Conservation (phyloP, 495 filamentous ascomycete genomes). For the Tuber indicum region DNA sequence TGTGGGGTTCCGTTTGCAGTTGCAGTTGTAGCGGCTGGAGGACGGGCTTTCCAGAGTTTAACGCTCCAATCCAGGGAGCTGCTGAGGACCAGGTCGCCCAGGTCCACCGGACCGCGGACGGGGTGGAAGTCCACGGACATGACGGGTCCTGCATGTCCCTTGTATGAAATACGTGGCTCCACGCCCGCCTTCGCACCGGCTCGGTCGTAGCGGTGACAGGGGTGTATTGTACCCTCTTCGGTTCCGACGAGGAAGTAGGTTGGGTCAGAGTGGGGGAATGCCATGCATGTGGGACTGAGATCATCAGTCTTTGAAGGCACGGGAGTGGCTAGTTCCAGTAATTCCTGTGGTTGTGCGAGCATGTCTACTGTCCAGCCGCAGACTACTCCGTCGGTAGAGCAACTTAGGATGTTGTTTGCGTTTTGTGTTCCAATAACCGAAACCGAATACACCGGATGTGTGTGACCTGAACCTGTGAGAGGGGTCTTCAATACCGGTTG, state of each 20-base stretch:
- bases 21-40: constrained; percentile 60
- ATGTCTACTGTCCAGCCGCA: constrained; percentile 97
- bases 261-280: constrained; percentile 89
- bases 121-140: constrained; percentile 97
- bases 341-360: constrained; percentile 90
- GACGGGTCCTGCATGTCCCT: constrained; percentile 83
- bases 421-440: constrained; percentile 97
- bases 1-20: constrained; percentile 47
- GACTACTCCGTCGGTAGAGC: constrained; percentile 91
- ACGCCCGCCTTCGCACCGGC: constrained; percentile 94
- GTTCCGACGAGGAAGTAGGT: constrained; percentile 96
- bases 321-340: constrained; percentile 76
- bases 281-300: constrained; percentile 90
- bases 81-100: constrained; percentile 88
- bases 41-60: constrained; percentile 88
- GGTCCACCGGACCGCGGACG: constrained; percentile 77
- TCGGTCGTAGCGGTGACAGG: constrained; percentile 93
- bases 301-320: constrained; percentile 87
- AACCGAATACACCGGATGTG: constrained; percentile 91
- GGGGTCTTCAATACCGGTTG: constrained; percentile 93
- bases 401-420: constrained; percentile 94
- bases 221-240: constrained; percentile 91
- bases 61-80: constrained; percentile 91
- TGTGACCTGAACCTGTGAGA: constrained; percentile 84
- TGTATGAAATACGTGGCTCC: constrained; percentile 75